phyloP scores from a whole-genome alignment of 2,329 filamentous ascomycete species.

The Colletotrichum sp. region DNA sequence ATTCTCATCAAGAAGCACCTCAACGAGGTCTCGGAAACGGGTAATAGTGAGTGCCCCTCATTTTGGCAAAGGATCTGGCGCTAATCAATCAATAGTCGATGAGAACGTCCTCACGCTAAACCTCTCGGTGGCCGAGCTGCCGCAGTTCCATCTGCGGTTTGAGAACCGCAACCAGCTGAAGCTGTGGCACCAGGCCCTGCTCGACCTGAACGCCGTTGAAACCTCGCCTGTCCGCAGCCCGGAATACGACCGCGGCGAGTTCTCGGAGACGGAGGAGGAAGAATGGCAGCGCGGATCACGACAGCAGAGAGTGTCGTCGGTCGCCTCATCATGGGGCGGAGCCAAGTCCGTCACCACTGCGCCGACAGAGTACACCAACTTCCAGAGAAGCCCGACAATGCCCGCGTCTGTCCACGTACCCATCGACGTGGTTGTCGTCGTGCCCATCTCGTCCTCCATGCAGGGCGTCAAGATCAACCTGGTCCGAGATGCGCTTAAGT shows the following conservation, averaged over 20 bases:
- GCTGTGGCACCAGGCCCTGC: slow-evolving; percentile 85
- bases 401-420: slow-evolving; percentile 78
- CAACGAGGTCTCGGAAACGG: slow-evolving; percentile 81
- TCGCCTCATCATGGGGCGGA: slow-evolving; percentile 82
- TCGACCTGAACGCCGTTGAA: slow-evolving; percentile 80
- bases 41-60: slow-evolving; percentile 40
- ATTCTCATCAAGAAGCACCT: slow-evolving; percentile 98
- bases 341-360: slow-evolving; percentile 85
- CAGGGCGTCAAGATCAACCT: slow-evolving; percentile 98
- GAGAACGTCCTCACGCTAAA: slow-evolving; percentile 88
- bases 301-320: slow-evolving; percentile 78
- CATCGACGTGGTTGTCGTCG: slow-evolving; percentile 93
- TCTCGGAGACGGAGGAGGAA: slow-evolving; percentile 87
- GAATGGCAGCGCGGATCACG: slow-evolving; percentile 72
- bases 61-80: slow-evolving; percentile 25
- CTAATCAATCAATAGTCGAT: slow-evolving; percentile 54
- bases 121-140: slow-evolving; percentile 88
- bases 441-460: slow-evolving; percentile 98
- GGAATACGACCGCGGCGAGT: slow-evolving; percentile 80
- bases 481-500: slow-evolving; percentile 87
- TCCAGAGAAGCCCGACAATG: slow-evolving; percentile 56
- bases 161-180: slow-evolving; percentile 84
- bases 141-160: slow-evolving; percentile 93
- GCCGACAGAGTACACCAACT: slow-evolving; percentile 88
- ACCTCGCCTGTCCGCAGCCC: slow-evolving; percentile 66